A percentile compares a stretch with the other conserved stretches of the same genome.
Conservation (phyloP, 2,329 filamentous ascomycete species). For the Penicillium expansum region DNA sequence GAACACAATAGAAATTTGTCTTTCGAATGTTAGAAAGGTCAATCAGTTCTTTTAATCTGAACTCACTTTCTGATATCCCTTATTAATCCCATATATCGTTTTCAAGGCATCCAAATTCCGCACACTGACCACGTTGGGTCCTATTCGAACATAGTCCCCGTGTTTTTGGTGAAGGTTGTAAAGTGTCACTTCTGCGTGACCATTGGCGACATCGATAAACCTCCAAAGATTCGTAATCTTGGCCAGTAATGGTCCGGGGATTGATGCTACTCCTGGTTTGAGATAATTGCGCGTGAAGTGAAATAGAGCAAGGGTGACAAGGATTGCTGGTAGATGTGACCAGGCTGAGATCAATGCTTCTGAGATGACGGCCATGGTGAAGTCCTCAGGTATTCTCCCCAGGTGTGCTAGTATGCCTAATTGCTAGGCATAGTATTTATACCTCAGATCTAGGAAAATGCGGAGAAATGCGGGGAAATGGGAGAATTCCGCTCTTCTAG, state of each 20-base stretch:
- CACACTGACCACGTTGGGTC: slow-evolving; percentile 24
- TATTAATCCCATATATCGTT: slow-evolving; percentile 23
- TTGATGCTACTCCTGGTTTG: background rate
- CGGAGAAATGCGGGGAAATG: background rate
- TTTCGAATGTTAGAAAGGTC: background rate
- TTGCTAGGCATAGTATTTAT: background rate
- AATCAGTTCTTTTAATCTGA: background rate
- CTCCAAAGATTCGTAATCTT: background rate
- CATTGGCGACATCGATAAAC: background rate
- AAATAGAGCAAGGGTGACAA: background rate
- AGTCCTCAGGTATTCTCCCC: background rate
- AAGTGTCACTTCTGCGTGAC: background rate
- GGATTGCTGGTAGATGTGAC: background rate
- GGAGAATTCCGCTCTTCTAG: background rate
- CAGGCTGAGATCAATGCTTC: background rate
- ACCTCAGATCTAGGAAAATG: background rate
- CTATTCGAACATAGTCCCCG: slow-evolving; percentile 22
- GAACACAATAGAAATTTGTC: slow-evolving; percentile 22
- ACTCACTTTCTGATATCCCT: slow-evolving; percentile 10
- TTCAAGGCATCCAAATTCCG: slow-evolving; percentile 20
- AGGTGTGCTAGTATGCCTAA: background rate
- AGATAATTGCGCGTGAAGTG: background rate
- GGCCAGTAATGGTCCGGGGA: background rate
- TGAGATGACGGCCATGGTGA: background rate
- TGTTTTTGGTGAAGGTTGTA: slow-evolving; percentile 16